These are phyloP conservation scores for Psidium guajava DNA, from an alignment of 345 rosid genomes.

Conservation along the genomic window DNA sequence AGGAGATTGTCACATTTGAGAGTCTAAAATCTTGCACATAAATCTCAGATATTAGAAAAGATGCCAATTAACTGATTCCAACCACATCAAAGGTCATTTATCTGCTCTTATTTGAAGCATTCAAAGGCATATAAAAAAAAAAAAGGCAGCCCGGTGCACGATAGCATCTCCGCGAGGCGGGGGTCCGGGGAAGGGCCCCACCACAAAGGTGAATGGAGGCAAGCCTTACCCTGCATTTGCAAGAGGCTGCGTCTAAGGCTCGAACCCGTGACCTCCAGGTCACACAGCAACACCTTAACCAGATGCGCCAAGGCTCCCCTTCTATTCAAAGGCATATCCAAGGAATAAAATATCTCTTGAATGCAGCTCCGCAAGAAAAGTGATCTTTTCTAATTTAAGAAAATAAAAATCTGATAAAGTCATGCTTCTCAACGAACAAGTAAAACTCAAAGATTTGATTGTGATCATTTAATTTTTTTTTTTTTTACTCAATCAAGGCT, in stretches of 20 bases:
- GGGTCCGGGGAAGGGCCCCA: no score
- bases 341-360: background rate
- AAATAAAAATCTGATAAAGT: background rate
- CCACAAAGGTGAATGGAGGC: no score
- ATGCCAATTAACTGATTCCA: background rate
- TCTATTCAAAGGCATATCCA: background rate
- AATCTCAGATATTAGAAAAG: background rate
- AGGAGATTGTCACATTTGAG: background rate
- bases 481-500: background rate
- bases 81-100: background rate
- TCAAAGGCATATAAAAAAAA: background rate
- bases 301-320: no score
- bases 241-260: no score
- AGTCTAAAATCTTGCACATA: background rate
- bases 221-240: no score
- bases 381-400: background rate
- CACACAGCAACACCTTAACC: no score
- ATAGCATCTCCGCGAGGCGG: no score
- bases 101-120: background rate
- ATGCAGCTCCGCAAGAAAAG: background rate
- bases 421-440: background rate
- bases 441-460: background rate
- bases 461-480: background rate
- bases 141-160: no score
- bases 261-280: no score